Evolutionary conservation across 768 basidiomycete genomes (phyloP).

Genomic region (Mycena olivaceomarginata): DNA sequence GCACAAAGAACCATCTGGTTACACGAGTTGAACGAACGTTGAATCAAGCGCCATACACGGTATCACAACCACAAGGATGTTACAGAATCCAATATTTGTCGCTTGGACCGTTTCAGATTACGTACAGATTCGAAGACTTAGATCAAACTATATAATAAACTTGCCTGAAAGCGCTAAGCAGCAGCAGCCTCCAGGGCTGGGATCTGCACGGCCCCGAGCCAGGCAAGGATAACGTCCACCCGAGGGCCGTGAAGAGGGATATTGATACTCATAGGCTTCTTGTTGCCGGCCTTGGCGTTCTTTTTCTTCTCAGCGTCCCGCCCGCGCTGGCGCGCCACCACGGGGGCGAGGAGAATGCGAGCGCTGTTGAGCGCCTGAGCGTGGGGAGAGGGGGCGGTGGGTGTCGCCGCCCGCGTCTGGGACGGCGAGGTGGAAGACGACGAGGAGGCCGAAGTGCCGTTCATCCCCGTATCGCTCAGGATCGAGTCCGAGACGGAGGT

Average conservation of each 20-base stretch:
- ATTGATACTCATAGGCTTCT: conserved; percentile 81
- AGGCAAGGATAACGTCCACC: conserved; percentile 90
- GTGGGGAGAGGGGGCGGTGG: conserved; percentile 53
- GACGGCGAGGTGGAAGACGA: conserved; percentile 46
- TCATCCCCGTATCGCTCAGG: conserved; percentile 28
- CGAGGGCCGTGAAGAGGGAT: conserved; percentile 91
- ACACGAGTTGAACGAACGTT: too few species aligned
- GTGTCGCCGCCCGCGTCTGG: conserved; percentile 51
- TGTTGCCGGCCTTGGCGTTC: conserved; percentile 64
- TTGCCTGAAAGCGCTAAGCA: not conserved
- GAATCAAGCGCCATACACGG: too few species aligned
- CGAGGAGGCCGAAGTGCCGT: conserved; percentile 26
- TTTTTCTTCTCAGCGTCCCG: conserved; percentile 74
- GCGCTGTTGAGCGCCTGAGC: conserved; percentile 78
- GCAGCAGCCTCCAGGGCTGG: conserved; percentile 76
- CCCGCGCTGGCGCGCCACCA: conserved; percentile 77
- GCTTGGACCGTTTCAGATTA: conserved; percentile 8
- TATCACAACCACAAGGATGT: not conserved
- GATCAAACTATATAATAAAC: not conserved
- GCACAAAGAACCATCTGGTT: too few species aligned
- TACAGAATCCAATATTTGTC: conserved; percentile 1
- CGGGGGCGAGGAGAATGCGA: conserved; percentile 85
- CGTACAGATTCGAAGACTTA: not conserved
- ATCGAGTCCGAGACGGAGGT: conserved; percentile 31
- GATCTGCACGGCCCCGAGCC: conserved; percentile 89